Percentiles rank a stretch among this genome's conserved stretches.
These are phyloP conservation scores for Vitis cinerea DNA, from an alignment of 164 flowering plant species.

Conservation along the genomic window DNA sequence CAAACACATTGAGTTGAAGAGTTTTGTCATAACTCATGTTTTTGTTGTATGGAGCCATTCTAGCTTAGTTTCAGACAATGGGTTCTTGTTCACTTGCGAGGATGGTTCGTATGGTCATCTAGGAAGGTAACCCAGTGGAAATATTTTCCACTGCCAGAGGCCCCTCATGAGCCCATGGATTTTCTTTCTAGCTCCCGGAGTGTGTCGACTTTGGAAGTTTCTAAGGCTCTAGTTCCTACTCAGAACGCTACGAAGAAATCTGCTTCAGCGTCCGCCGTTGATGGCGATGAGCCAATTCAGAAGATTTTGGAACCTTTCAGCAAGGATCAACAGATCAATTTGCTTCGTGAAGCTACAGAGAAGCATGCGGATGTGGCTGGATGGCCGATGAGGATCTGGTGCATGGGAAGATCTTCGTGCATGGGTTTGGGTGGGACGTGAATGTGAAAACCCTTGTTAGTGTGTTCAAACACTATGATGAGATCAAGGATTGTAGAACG, in stretches of 20 bases:
- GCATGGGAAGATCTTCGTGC: constrained; percentile 29
- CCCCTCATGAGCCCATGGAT: no score
- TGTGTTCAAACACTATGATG: constrained; percentile 43
- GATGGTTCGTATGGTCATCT: no score
- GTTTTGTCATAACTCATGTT: no score
- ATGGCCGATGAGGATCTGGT: constrained; percentile 22
- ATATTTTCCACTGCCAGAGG: no score
- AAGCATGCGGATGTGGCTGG: constrained; percentile 23
- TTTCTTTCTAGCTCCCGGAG: no score
- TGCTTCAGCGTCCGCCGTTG: neutral
- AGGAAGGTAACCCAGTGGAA: no score
- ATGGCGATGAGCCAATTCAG: constrained; percentile 25
- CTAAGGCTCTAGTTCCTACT: neutral
- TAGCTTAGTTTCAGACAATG: no score
- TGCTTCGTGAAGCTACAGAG: constrained; percentile 27
- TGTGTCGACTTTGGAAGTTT: no score
- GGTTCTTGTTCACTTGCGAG: no score
- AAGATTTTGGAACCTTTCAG: constrained; percentile 38
- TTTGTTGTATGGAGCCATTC: no score
- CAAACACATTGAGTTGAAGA: no score
- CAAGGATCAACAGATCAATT: constrained; percentile 31
- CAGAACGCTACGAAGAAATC: neutral
- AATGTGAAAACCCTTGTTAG: constrained; percentile 36
- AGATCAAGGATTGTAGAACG: constrained; percentile 53
- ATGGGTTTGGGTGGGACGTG: constrained; percentile 61